Base-by-base conservation (phyloP, 202 grass and related monocot species). In the Saccharum hybrid region DNA sequence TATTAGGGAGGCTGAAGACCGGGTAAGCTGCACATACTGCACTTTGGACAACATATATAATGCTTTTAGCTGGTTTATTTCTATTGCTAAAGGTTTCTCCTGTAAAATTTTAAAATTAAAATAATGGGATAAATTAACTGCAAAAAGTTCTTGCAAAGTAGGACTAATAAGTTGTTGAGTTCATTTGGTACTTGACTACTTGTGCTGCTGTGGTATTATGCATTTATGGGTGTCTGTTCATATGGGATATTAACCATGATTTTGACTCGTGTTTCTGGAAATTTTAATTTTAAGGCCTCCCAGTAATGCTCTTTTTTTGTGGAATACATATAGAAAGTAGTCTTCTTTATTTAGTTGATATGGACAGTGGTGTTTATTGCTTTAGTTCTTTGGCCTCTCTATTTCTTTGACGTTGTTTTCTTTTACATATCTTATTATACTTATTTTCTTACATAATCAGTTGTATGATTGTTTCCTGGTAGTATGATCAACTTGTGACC, bases 1-100 rank as follows among this genome's bases (percentile, higher is more conserved):
- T 84, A 96, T 99, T 85, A 92, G 93, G 90, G 93, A 92, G 63
- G 91, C 76, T 72, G 96, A 99, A 90, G 96, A 94, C 31, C 94
- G 86, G 88, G 96, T 99, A 95, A 84, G 87, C 81, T 74, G 72
- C 54, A 26, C 42, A 76, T 82, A 71, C 63, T 77, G 9, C 23
- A 39, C 6, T 60, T 60, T 77, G 9, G 46, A 39, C 11, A 46
- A 43, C 23, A 49, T 48, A 19, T 8, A 18, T 46, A 9, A 6
- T 60, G 56, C 26, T 38, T n/a, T 66, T 26, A 13, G 31, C 41
- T 66, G 34, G 12, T 62, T 81, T 62, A 40, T 30, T 40, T 49
- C 38, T 48, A 54, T 63, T 54, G 34, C 49, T 86, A 38, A 74
- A 67, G 33, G 45, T 85, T 43, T 54, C 6, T 9, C 1, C 18